Percentiles rank a stretch among this genome's conserved stretches.
phyloP scores from a whole-genome alignment of 257 asterid species.

The Perilla frutescens region DNA sequence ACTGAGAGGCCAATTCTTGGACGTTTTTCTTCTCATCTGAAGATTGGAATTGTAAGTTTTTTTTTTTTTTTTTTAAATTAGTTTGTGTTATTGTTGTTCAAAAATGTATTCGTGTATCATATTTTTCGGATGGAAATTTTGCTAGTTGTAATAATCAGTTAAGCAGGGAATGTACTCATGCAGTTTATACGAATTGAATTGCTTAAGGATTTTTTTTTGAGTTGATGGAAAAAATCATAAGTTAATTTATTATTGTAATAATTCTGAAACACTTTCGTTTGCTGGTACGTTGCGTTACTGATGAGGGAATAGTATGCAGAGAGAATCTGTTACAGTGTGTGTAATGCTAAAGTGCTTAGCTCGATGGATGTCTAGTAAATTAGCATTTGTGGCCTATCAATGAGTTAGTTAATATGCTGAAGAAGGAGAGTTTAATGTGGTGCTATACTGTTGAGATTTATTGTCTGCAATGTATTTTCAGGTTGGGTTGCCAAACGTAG shows the following conservation, averaged over 20 bases:
- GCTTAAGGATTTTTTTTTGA: background rate
- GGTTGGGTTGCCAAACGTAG: conserved; percentile 99
- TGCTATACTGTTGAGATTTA: conserved; percentile 3
- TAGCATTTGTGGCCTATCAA: background rate
- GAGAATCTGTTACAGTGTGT: background rate
- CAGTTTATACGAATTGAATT: background rate
- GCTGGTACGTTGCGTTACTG: background rate
- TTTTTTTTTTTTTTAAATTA: background rate
- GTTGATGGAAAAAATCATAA: conserved; percentile 1
- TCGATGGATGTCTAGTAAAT: conserved; percentile 13
- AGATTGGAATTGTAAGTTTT: conserved; percentile 85
- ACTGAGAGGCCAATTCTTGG: conserved; percentile 91
- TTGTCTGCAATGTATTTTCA: conserved; percentile 42
- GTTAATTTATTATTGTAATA: conserved; percentile 7
- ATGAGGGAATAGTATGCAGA: background rate
- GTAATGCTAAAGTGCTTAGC: conserved; percentile 2
- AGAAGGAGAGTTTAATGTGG: background rate
- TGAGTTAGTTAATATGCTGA: background rate
- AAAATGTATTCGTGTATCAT: background rate
- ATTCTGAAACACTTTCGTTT: background rate
- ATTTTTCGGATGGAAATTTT: too few relatives aligned
- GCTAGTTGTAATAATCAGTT: too few relatives aligned
- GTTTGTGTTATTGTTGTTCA: conserved; percentile 5
- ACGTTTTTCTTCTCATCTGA: conserved; percentile 95
- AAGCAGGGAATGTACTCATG: conserved; percentile 13